Evolutionary conservation across 208 protist genomes (phyloP).

Genomic region (Leishmania guyanensis): DNA sequence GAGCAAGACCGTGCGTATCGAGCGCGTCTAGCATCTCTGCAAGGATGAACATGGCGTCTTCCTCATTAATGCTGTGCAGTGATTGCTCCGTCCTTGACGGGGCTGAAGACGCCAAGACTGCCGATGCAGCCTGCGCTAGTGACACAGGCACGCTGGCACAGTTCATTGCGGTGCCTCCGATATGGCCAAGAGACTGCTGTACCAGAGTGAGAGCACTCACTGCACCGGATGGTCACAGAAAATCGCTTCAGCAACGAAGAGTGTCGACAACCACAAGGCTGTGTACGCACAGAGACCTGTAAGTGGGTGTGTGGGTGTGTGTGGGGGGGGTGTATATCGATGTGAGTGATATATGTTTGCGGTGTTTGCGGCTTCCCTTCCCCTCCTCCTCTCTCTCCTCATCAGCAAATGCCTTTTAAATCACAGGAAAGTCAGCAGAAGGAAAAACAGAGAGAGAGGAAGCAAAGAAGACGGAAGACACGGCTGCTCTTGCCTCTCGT

Average conservation of each 20-base stretch:
- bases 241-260: not conserved
- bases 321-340: not conserved
- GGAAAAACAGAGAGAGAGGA: not conserved
- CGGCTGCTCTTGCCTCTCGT: not conserved
- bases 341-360: not conserved
- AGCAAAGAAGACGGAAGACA: not conserved
- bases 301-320: not conserved
- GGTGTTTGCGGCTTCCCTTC: not conserved
- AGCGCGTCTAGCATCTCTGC: conserved; percentile 33
- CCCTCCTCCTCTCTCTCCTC: not conserved
- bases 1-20: not conserved
- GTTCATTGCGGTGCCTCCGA: conserved; percentile 20
- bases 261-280: too few species aligned
- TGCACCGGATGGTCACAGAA: not conserved
- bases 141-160: not conserved
- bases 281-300: not conserved
- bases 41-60: conserved; percentile 12
- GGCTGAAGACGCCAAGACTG: not conserved
- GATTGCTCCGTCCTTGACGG: not conserved
- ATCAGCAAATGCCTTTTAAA: not conserved
- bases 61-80: conserved; percentile 8
- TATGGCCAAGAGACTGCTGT: not conserved
- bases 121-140: too few species aligned
- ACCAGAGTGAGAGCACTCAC: too few species aligned
- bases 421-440: not conserved